phyloP scores from a whole-genome alignment of 2,329 filamentous ascomycete genomes.

The Erysiphe pulchra region DNA sequence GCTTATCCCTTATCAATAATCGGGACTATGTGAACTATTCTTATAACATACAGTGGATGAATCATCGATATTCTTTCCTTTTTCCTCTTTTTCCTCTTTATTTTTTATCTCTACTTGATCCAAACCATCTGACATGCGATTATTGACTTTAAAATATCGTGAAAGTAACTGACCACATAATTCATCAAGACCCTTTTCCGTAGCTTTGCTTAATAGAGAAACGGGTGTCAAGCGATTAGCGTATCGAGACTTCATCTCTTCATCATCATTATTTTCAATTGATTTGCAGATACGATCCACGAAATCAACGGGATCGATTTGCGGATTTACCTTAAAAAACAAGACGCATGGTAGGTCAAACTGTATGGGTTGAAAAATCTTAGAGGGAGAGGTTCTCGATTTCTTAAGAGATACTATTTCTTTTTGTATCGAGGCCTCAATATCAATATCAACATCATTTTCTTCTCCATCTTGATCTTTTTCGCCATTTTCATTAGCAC shows the following conservation, averaged over 20 bases:
- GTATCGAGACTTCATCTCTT: slow-evolving; percentile 24
- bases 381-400: slow-evolving; percentile 11
- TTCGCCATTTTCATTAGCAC: slow-evolving; percentile 13
- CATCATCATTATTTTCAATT: slow-evolving; percentile 12
- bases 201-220: slow-evolving; percentile 33
- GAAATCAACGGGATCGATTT: slow-evolving; percentile 29
- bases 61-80: background rate
- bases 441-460: slow-evolving; percentile 35
- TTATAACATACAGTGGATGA: background rate
- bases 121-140: background rate
- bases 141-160: slow-evolving; percentile 25
- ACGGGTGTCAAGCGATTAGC: slow-evolving; percentile 34
- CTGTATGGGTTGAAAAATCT: slow-evolving; percentile 25
- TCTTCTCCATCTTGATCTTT: slow-evolving; percentile 15
- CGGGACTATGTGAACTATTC: background rate
- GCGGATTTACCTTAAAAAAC: slow-evolving; percentile 30
- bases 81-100: slow-evolving; percentile 1
- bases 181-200: slow-evolving; percentile 38
- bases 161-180: slow-evolving; percentile 36
- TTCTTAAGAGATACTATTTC: slow-evolving; percentile 40
- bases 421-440: slow-evolving; percentile 45
- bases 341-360: slow-evolving; percentile 35
- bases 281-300: slow-evolving; percentile 29
- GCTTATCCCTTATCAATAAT: background rate
- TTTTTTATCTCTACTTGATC: slow-evolving; percentile 1